A percentile compares a stretch with the other conserved stretches of the same genome.
phyloP scores from a whole-genome alignment of 345 rosid genomes.

The Alliaria petiolata region DNA sequence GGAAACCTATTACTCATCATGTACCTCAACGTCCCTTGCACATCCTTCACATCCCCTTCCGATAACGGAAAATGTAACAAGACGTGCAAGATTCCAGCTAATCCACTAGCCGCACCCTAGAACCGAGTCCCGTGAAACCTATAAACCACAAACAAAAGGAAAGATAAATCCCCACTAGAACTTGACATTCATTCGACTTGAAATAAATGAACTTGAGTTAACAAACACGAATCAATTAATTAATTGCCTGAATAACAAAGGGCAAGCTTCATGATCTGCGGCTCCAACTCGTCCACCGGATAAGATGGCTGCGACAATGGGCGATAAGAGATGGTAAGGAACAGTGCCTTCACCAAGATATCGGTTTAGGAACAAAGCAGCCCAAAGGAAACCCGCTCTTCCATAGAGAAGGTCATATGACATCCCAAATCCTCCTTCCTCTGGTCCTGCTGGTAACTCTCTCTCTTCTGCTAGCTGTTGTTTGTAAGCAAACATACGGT shows the following conservation, averaged over 20 bases:
- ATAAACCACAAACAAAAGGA: background rate
- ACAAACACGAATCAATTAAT: background rate
- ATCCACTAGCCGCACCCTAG: conserved; percentile 93
- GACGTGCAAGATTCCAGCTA: conserved; percentile 83
- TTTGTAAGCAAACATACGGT: background rate
- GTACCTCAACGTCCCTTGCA: conserved; percentile 72
- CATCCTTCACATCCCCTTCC: conserved; percentile 53
- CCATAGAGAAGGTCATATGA: conserved; percentile 87
- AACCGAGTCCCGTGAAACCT: conserved; percentile 93
- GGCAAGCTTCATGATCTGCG: conserved; percentile 59
- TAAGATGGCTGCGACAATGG: conserved; percentile 68
- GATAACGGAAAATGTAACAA: conserved; percentile 72
- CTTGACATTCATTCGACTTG: background rate
- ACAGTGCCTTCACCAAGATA: conserved; percentile 57
- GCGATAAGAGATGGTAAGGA: conserved; percentile 47
- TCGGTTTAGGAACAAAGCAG: conserved; percentile 73
- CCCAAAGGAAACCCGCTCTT: conserved; percentile 91
- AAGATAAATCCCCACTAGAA: background rate
- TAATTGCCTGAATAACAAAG: conserved; percentile 56
- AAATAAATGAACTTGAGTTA: background rate
- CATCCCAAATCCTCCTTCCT: conserved; percentile 96
- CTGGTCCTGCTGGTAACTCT: conserved; percentile 85
- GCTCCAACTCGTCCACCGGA: conserved; percentile 94
- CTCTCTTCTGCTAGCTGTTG: conserved; percentile 75
- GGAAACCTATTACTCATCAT: conserved; percentile 86